Conservation (phyloP, 2,329 filamentous ascomycete genomes). For the Colletotrichum somersetense region DNA sequence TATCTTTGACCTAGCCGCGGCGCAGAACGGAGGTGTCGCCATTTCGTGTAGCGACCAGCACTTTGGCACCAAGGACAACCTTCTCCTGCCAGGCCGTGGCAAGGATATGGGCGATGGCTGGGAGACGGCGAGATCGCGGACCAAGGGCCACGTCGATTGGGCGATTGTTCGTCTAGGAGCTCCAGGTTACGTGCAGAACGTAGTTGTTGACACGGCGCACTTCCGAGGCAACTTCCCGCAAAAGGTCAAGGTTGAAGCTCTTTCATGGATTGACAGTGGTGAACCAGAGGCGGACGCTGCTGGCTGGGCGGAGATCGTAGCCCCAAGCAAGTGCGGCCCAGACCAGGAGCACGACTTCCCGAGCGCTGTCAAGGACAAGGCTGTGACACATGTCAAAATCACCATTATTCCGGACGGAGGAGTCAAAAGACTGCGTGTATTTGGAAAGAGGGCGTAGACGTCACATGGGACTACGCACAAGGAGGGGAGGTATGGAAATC, state of each 20-base stretch:
- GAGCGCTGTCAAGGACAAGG: conserved; percentile 66
- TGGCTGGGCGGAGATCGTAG: conserved; percentile 75
- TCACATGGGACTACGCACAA: background rate
- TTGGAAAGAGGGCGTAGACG: conserved; percentile 67
- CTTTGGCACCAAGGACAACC: conserved; percentile 84
- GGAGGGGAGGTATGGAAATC: background rate
- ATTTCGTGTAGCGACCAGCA: conserved; percentile 85
- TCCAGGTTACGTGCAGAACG: conserved; percentile 71
- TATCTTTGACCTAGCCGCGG: conserved; percentile 81
- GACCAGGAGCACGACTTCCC: conserved; percentile 79
- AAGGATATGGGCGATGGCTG: conserved; percentile 91
- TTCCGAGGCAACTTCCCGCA: conserved; percentile 89
- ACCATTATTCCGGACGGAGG: conserved; percentile 95
- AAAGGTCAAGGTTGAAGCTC: conserved; percentile 75
- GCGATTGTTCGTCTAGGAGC: conserved; percentile 80
- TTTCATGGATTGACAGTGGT: conserved; percentile 65
- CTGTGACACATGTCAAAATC: conserved; percentile 87
- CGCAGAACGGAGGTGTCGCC: conserved; percentile 82
- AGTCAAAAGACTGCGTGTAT: conserved; percentile 86
- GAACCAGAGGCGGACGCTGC: conserved; percentile 69
- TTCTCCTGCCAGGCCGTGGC: conserved; percentile 82
- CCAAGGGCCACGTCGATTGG: conserved; percentile 82
- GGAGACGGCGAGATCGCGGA: conserved; percentile 83
- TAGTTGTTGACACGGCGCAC: conserved; percentile 84
- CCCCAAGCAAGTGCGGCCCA: conserved; percentile 76